phyloP scores from a whole-genome alignment of 2,329 filamentous ascomycete species.

The Fusarium penzigii region DNA sequence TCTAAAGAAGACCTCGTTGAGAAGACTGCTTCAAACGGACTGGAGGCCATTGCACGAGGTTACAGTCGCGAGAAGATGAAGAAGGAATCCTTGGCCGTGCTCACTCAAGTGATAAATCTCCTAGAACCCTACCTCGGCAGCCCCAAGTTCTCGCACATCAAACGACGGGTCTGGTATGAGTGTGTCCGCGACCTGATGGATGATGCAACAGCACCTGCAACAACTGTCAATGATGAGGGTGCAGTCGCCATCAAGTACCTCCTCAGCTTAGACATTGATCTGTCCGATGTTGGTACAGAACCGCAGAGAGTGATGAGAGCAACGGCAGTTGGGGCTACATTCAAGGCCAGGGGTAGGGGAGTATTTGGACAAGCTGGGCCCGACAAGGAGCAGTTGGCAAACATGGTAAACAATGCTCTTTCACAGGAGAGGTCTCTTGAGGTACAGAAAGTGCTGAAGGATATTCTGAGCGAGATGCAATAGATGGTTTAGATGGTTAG shows the following conservation, averaged over 20 bases:
- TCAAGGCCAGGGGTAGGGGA: conserved; percentile 44
- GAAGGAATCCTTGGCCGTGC: conserved; percentile 37
- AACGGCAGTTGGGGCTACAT: conserved; percentile 45
- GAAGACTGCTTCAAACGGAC: conserved; percentile 48
- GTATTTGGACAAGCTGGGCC: conserved; percentile 40
- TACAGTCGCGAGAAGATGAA: conserved; percentile 46
- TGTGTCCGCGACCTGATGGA: conserved; percentile 49
- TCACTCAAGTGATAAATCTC: conserved; percentile 41
- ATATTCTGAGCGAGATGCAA: conserved; percentile 35
- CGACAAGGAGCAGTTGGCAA: conserved; percentile 32
- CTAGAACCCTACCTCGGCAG: conserved; percentile 44
- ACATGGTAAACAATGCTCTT: conserved; percentile 37
- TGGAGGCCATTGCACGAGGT: conserved; percentile 52
- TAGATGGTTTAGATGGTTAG: neutral
- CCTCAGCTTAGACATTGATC: conserved; percentile 47
- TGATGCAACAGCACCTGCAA: conserved; percentile 34
- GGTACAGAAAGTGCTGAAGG: conserved; percentile 45
- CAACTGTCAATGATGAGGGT: conserved; percentile 19
- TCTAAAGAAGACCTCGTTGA: conserved; percentile 47
- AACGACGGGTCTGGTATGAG: conserved; percentile 55
- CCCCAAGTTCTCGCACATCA: conserved; percentile 42
- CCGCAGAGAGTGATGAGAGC: conserved; percentile 50
- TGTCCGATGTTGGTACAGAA: conserved; percentile 51
- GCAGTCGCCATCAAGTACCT: conserved; percentile 42
- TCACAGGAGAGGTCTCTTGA: conserved; percentile 46